Base-by-base conservation (phyloP, 768 basidiomycete genomes). In the Tricholoma furcatifolium region DNA sequence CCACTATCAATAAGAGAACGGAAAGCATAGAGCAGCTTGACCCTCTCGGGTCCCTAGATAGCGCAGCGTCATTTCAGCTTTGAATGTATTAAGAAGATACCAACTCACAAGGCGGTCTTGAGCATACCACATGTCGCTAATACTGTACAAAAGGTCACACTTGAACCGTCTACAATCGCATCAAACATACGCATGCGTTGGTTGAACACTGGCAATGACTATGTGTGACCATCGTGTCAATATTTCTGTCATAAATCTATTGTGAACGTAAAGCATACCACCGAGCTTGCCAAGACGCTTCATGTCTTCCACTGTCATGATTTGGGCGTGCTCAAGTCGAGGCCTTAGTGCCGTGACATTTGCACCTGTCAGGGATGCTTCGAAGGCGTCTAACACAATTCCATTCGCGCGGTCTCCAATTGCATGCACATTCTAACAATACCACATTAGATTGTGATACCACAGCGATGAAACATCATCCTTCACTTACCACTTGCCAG, bases 181-280 rank as follows among this genome's bases (percentile, higher is more conserved):
- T 43, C 6, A 27, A n/a, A 80, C 88, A 63, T 63, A 92, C 81
- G 80, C 91, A 72, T 95, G 93, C 4, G 90, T 93, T 12, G 93
- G 93, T 66, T 96, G 93, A 10, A 94, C 77, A 62, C 90, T 93
- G 15, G 88, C 91, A 61, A 96, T 94, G 34, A 95, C 91, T 93
- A 53, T 20, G 20, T 27, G 34, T 40, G 21, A 17, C 34, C n/a
- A 7, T 23, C 47, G 17, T n/a, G 15, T 54, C 18, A 53, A n/a
- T 5, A 24, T 11, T 14, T 0, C 41, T 34, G 9, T 31, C 21
- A 4, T 35, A 11, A 9, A 9, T 36, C 14, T 4, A 18, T 39
- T 21, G 23, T 20, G 23, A 27, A 31, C 51, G 31, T 18, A 20
- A 55, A 35, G 56, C 81, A 59, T 62, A 91, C 93, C 86, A 51